Evolutionary conservation across 2,329 filamentous ascomycete species (phyloP).

Genomic region (Lachnellula cervina): DNA sequence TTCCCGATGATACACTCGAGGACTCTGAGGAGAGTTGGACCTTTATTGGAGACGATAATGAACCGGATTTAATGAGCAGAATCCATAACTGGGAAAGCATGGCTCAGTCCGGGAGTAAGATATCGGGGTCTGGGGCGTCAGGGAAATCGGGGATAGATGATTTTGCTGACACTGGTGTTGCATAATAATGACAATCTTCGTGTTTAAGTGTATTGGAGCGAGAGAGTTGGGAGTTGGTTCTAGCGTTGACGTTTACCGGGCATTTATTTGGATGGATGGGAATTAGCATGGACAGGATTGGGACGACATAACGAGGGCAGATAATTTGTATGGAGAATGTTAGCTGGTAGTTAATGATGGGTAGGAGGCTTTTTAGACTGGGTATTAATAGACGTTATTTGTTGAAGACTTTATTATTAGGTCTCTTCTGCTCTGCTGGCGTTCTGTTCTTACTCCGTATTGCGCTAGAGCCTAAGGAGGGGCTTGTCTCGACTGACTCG

Average conservation of each 20-base stretch:
- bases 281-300: not conserved
- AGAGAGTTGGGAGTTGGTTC: not conserved
- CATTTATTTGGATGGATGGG: not conserved
- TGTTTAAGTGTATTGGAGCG: not conserved
- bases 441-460: too few relatives aligned
- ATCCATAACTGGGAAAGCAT: constrained; percentile 31
- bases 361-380: not conserved
- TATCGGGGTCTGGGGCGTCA: constrained; percentile 15
- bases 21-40: constrained; percentile 84
- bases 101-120: constrained; percentile 20
- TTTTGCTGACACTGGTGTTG: not conserved
- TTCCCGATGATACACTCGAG: constrained; percentile 47
- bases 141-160: constrained; percentile 8
- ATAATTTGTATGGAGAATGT: not conserved
- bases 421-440: too few relatives aligned
- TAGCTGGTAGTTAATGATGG: not conserved
- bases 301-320: not conserved
- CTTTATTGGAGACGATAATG: constrained; percentile 59
- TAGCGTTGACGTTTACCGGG: not conserved
- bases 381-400: constrained; percentile 2
- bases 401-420: constrained; percentile 2
- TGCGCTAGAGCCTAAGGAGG: too few relatives aligned
- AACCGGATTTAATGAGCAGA: constrained; percentile 28
- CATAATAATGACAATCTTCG: not conserved
- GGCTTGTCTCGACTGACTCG: too few relatives aligned